A percentile compares a stretch with the other conserved stretches of the same genome.
phyloP scores from a whole-genome alignment of 768 basidiomycete species.

The Phylloporus arenicola region DNA sequence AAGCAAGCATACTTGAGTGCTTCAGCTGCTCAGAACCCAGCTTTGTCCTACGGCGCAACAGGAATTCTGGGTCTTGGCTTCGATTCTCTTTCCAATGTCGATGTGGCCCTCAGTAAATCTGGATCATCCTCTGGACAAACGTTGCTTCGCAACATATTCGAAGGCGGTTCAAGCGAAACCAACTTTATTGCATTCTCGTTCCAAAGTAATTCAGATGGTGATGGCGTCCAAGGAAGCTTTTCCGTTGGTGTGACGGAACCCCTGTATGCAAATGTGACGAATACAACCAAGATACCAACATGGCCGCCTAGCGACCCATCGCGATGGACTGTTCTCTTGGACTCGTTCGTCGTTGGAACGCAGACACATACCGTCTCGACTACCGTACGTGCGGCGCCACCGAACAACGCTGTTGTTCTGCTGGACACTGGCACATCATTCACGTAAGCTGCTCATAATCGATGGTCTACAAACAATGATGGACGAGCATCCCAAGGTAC shows the following conservation, averaged over 20 bases:
- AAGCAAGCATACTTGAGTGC: constrained; percentile 70
- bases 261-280: constrained; percentile 53
- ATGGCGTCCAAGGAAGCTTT: constrained; percentile 62
- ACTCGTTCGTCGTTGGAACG: constrained; percentile 60
- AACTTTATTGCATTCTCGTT: constrained; percentile 80
- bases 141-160: constrained; percentile 72
- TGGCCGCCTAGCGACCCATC: constrained; percentile 61
- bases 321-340: constrained; percentile 75
- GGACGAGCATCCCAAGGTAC: constrained; percentile 44
- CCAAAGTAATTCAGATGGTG: constrained; percentile 50
- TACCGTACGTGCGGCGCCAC: constrained; percentile 51
- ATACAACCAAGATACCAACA: constrained; percentile 58
- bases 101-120: constrained; percentile 52
- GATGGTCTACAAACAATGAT: constrained; percentile 1
- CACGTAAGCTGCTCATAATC: constrained; percentile 44
- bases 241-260: constrained; percentile 71
- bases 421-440: constrained; percentile 82
- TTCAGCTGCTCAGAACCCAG: constrained; percentile 61
- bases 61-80: constrained; percentile 80
- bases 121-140: constrained; percentile 58
- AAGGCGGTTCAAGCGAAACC: constrained; percentile 59
- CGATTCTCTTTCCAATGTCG: constrained; percentile 68
- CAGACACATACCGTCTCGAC: constrained; percentile 49
- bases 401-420: constrained; percentile 66
- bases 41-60: constrained; percentile 60